Percentiles rank a stretch among this genome's conserved stretches.
Conservation (phyloP, 2,329 filamentous ascomycete species). For the Orbilia javanica region DNA sequence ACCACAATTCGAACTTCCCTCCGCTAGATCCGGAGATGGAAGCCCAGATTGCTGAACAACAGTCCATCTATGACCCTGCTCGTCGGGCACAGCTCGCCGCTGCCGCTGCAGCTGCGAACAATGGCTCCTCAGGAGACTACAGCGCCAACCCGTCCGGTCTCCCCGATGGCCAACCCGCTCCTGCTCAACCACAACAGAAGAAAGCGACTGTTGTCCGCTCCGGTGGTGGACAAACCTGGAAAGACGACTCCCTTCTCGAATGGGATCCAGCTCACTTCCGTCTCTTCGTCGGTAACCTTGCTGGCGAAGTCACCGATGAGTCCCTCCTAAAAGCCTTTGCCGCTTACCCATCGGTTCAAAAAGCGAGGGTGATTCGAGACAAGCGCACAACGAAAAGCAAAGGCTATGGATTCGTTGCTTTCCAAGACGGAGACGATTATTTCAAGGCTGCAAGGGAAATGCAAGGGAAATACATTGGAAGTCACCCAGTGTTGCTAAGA, state of each 20-base stretch:
- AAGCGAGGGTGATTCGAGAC: slow-evolving; percentile 92
- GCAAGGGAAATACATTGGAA: slow-evolving; percentile 99
- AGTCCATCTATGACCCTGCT: slow-evolving; percentile 79
- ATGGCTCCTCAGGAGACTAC: slow-evolving; percentile 62
- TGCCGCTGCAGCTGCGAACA: slow-evolving; percentile 67
- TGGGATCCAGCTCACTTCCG: slow-evolving; percentile 97
- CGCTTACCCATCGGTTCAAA: slow-evolving; percentile 87
- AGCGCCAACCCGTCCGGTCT: slow-evolving; percentile 58
- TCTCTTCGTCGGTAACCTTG: slow-evolving; percentile 95
- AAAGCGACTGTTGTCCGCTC: slow-evolving; percentile 88
- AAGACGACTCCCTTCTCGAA: slow-evolving; percentile 86
- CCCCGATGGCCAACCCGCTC: slow-evolving; percentile 65
- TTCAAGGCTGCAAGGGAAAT: slow-evolving; percentile 97
- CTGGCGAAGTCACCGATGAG: slow-evolving; percentile 96
- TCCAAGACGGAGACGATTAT: slow-evolving; percentile 94
- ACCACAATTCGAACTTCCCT: slow-evolving; percentile 64
- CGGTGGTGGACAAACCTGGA: slow-evolving; percentile 93
- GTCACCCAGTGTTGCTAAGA: slow-evolving; percentile 88
- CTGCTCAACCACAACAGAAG: slow-evolving; percentile 70
- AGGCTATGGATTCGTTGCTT: slow-evolving; percentile 96
- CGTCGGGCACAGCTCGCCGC: slow-evolving; percentile 66
- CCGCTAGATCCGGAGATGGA: slow-evolving; percentile 82
- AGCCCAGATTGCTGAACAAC: slow-evolving; percentile 93
- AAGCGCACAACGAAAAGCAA: slow-evolving; percentile 97
- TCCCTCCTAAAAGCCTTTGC: slow-evolving; percentile 93